phyloP scores from a whole-genome alignment of 2,329 filamentous ascomycete genomes.

The Diaporthe vaccinii region DNA sequence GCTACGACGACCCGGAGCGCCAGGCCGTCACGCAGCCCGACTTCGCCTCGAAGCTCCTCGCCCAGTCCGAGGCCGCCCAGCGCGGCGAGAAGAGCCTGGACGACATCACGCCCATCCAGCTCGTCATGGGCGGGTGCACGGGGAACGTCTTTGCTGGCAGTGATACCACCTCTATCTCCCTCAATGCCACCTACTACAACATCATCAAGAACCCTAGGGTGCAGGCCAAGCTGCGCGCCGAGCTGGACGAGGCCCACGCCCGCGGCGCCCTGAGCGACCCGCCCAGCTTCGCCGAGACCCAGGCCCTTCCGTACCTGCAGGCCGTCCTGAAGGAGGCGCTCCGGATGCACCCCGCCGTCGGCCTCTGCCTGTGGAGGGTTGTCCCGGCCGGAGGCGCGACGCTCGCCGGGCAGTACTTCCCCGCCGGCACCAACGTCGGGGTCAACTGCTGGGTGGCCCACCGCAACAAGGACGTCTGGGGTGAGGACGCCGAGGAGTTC shows the following conservation, averaged over 20 bases:
- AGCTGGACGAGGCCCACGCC: constrained; percentile 49
- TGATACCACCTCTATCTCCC: constrained; percentile 63
- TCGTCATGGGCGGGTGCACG: constrained; percentile 41
- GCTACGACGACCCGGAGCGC: constrained; percentile 14
- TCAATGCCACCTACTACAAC: constrained; percentile 59
- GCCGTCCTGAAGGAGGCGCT: constrained; percentile 67
- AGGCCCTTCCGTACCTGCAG: constrained; percentile 64
- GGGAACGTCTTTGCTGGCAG: constrained; percentile 55
- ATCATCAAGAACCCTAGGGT: constrained; percentile 51
- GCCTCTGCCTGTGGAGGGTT: constrained; percentile 62
- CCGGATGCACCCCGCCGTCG: constrained; percentile 63
- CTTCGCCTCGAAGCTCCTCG: constrained; percentile 59
- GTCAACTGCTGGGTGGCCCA: constrained; percentile 48
- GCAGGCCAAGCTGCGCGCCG: constrained; percentile 44
- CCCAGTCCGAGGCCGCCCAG: constrained; percentile 52
- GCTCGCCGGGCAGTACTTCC: constrained; percentile 48
- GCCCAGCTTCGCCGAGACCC: constrained; percentile 52
- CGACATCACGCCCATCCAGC: not conserved
- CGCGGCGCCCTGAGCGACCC: constrained; percentile 37
- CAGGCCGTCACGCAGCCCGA: constrained; percentile 41
- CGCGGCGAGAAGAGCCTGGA: constrained; percentile 53
- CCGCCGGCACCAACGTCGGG: constrained; percentile 23
- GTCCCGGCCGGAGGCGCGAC: constrained; percentile 60
- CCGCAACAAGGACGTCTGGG: constrained; percentile 29
- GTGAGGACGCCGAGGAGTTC: constrained; percentile 28